Percentiles rank a stretch among this genome's conserved stretches.
These are phyloP conservation scores for Coccomyxa subellipsoidea DNA, from an alignment of 163 green algal genomes.

Conservation along the genomic window DNA sequence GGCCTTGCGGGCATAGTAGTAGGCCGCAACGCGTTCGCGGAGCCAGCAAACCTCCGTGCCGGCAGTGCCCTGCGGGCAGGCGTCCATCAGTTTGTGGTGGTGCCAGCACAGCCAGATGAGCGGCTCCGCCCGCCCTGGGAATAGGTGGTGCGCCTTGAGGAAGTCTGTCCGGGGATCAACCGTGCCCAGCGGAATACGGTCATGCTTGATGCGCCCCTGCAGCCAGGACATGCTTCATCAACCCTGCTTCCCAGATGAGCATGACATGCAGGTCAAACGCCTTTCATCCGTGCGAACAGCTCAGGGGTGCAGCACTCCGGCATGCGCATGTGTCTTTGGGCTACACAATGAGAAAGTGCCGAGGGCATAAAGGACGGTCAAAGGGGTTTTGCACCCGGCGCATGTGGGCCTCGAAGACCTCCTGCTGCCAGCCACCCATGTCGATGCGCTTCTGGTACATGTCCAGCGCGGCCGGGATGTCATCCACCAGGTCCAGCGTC, in stretches of 20 bases:
- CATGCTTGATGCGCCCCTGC: constrained; percentile 9
- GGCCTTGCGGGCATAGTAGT: background rate
- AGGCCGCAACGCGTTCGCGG: background rate
- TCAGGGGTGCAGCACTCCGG: too few relatives aligned
- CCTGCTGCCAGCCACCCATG: constrained; percentile 19
- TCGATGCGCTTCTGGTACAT: constrained; percentile 17
- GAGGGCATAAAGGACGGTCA: background rate
- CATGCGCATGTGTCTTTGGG: too few relatives aligned
- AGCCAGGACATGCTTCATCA: background rate
- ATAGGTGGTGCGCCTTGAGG: background rate
- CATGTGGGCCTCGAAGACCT: constrained; percentile 15
- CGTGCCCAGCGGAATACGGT: background rate
- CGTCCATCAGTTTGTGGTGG: background rate
- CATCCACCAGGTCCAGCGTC: constrained; percentile 6
- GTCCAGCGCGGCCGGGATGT: background rate
- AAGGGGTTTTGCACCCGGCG: background rate
- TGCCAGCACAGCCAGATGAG: constrained; percentile 11
- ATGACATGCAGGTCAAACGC: background rate
- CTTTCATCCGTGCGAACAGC: background rate
- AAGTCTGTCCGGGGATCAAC: background rate
- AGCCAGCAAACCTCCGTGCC: background rate
- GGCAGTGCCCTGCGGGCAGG: background rate
- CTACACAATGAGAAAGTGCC: too few relatives aligned
- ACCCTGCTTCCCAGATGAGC: background rate
- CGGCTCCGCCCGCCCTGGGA: background rate